phyloP scores from a whole-genome alignment of 306 rosid genomes.

The Trifolium repens region DNA sequence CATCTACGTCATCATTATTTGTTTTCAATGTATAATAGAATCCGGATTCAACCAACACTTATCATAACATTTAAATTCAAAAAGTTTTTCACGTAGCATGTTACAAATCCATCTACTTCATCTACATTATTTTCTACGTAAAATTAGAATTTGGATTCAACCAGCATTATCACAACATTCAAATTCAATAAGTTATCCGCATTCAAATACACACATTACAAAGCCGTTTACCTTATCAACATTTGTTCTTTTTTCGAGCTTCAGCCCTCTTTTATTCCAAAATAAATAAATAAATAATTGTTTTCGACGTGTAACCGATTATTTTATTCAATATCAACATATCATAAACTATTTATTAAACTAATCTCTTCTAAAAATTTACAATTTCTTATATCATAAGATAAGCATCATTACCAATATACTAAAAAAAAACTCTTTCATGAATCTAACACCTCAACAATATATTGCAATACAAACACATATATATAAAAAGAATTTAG shows the following conservation, averaged over 20 bases:
- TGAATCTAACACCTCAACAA: neutral
- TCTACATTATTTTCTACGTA: neutral
- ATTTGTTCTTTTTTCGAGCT: neutral
- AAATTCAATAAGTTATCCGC: neutral
- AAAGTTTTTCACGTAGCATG: neutral
- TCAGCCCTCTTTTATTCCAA: too few relatives aligned
- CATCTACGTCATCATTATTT: neutral
- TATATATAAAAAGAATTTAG: neutral
- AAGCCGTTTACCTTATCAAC: neutral
- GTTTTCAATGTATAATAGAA: neutral
- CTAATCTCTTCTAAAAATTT: neutral
- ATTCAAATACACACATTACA: neutral
- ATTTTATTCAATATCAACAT: neutral
- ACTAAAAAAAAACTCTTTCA: neutral
- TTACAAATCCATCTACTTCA: neutral
- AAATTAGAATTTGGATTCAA: neutral
- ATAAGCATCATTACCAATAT: neutral
- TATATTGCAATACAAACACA: neutral
- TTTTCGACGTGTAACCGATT: neutral
- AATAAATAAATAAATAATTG: too few relatives aligned
- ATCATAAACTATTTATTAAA: neutral
- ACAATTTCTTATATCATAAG: neutral
- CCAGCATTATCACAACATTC: neutral
- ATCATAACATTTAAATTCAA: neutral
- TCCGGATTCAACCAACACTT: neutral